phyloP scores from a whole-genome alignment of 768 basidiomycete genomes.

The Peribolospora baueri region DNA sequence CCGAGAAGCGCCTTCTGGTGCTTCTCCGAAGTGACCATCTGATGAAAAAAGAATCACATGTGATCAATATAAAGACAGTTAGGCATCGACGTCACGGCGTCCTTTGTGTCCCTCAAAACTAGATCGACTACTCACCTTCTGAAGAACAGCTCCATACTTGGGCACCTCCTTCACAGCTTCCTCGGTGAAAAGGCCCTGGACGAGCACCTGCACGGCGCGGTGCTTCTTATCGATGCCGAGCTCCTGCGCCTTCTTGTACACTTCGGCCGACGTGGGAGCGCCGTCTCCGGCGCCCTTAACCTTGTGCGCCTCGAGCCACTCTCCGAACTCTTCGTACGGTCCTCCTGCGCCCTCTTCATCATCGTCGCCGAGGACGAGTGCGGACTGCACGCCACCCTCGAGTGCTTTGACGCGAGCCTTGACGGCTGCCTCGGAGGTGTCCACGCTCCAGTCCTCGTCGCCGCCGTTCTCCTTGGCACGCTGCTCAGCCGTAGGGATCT shows the following conservation, averaged over 20 bases:
- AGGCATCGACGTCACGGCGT: background rate
- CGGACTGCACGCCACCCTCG: slow-evolving; percentile 32
- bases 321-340: slow-evolving; percentile 58
- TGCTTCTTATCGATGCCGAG: slow-evolving; percentile 85
- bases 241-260: slow-evolving; percentile 74
- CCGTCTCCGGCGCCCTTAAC: slow-evolving; percentile 22
- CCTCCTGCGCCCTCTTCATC: slow-evolving; percentile 72
- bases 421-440: slow-evolving; percentile 71
- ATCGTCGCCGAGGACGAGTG: slow-evolving; percentile 27
- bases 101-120: too few relatives aligned
- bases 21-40: slow-evolving; percentile 82
- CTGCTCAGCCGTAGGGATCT: slow-evolving; percentile 34
- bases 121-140: slow-evolving; percentile 33
- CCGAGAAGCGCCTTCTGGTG: slow-evolving; percentile 86
- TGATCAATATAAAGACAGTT: too few relatives aligned
- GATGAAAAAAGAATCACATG: background rate
- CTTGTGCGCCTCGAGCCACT: slow-evolving; percentile 53
- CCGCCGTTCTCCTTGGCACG: slow-evolving; percentile 23
- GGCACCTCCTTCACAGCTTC: slow-evolving; percentile 25
- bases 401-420: slow-evolving; percentile 53
- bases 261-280: slow-evolving; percentile 32
- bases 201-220: slow-evolving; percentile 59
- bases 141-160: slow-evolving; percentile 40
- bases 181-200: slow-evolving; percentile 57
- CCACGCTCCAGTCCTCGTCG: slow-evolving; percentile 69